phyloP scores from a whole-genome alignment of 352 stramenopile species.

The Elongisporangium anandrum region DNA sequence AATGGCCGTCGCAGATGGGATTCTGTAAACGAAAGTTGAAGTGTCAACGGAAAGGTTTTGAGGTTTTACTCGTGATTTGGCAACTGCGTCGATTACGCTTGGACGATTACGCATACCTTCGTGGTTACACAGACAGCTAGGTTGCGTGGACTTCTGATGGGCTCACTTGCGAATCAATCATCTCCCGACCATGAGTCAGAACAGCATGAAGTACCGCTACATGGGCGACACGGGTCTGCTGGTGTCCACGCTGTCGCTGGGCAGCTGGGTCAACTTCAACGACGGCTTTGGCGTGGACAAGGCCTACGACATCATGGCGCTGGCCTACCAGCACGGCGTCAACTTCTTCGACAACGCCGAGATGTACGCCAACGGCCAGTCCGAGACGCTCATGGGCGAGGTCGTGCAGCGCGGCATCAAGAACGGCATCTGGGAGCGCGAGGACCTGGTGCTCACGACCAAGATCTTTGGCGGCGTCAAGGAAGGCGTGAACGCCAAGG shows the following conservation, averaged over 20 bases:
- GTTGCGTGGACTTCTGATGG: too few relatives aligned
- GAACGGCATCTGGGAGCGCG: too few relatives aligned
- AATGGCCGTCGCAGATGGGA: too few relatives aligned
- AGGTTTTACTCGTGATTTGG: too few relatives aligned
- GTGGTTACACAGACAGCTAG: too few relatives aligned
- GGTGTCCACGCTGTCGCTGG: conserved; percentile 33
- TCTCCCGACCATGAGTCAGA: not conserved
- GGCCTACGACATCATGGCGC: conserved; percentile 15
- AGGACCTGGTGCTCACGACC: conserved; percentile 36
- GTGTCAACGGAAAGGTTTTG: too few relatives aligned
- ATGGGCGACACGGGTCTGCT: too few relatives aligned
- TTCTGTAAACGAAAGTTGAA: too few relatives aligned
- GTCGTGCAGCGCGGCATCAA: too few relatives aligned
- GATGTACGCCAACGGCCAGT: conserved; percentile 19
- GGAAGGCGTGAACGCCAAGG: too few relatives aligned
- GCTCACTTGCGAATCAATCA: not conserved
- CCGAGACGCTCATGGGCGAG: conserved; percentile 23
- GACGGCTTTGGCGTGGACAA: conserved; percentile 10
- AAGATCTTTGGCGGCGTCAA: conserved; percentile 31
- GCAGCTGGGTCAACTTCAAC: conserved; percentile 20
- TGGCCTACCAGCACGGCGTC: conserved; percentile 23
- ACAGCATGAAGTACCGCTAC: conserved; percentile 23
- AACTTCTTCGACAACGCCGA: conserved; percentile 59
- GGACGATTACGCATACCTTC: too few relatives aligned
- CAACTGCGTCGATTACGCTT: too few relatives aligned